Evolutionary conservation across 164 flowering plant species (phyloP).

Genomic region (Kalanchoe fedtschenkoi): DNA sequence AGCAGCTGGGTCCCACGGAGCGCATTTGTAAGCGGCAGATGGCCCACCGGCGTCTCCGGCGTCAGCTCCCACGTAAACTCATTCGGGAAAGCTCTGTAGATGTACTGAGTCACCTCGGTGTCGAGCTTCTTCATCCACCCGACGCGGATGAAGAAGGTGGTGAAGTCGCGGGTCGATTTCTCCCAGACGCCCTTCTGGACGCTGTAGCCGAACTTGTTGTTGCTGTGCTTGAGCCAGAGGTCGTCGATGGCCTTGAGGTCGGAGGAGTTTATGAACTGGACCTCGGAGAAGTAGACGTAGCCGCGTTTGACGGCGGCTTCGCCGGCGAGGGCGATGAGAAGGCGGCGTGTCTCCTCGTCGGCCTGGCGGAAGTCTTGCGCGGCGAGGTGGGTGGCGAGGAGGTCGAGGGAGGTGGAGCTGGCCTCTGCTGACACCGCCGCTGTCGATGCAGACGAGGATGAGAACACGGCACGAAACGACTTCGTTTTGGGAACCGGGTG

Average conservation of each 20-base stretch:
- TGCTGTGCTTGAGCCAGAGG: constrained; percentile 65
- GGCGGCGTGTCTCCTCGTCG: constrained; percentile 90
- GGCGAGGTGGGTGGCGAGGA: constrained; percentile 45
- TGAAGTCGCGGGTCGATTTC: constrained; percentile 55
- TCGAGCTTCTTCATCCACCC: constrained; percentile 99
- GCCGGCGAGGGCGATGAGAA: constrained; percentile 74
- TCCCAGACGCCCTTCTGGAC: constrained; percentile 69
- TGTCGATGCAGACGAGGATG: too few relatives aligned
- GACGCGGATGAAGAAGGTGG: constrained; percentile 54
- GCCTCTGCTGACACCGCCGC: constrained; percentile 11
- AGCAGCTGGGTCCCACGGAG: constrained; percentile 79
- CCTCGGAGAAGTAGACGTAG: constrained; percentile 95
- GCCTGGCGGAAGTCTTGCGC: constrained; percentile 56
- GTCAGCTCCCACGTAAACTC: constrained; percentile 82
- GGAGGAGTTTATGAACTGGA: constrained; percentile 49
- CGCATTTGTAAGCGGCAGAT: constrained; percentile 90
- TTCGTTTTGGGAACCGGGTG: constrained; percentile 12
- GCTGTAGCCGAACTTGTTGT: constrained; percentile 67
- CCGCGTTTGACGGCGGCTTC: constrained; percentile 67
- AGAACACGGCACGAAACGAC: background rate
- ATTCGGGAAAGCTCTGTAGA: constrained; percentile 70
- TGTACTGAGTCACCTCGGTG: constrained; percentile 77
- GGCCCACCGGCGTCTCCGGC: constrained; percentile 71
- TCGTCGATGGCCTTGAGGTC: constrained; percentile 59
- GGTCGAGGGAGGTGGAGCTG: constrained; percentile 34